Base-by-base conservation (phyloP, 2,329 filamentous ascomycete species). In the Trichoderma sp. region DNA sequence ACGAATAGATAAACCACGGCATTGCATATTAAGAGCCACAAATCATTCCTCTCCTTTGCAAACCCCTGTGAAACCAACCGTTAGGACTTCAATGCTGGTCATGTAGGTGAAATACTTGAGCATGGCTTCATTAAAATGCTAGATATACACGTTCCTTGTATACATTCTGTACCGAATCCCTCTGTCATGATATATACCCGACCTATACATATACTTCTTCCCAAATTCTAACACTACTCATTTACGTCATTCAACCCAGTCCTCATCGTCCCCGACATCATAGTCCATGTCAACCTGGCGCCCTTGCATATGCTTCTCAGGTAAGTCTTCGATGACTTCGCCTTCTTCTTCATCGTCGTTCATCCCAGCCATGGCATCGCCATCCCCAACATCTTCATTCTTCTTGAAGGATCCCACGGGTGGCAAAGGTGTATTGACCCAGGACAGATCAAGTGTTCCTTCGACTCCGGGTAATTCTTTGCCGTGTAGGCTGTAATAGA, bases 401-500 rank as follows among this genome's bases (percentile, higher is more conserved):
- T 56, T 68, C 21, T 70, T 66, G 26, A 68, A 64, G 7, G 63
- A 37, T n/a, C 71, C 72, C 21, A 73, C 74, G 6, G 75, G 74
- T 0, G 74, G 71, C 5, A 76, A 70, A 14, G 77, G 72, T 28
- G 73, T 72, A 43, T 73, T 81, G 28, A 83, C 83, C 92, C 92
- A 95, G 1, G 85, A 78, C 49, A 92, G 77, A 66, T 92, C 89
- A 14, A 93, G 82, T 56, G 85, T 86, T 52, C 86, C 89, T 1
- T 84, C 80, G 13, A 92, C 80, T 7, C 88, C 86, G 0, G 89
- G 87, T 51, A 94, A 86, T 24, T 85, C 80, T 54, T 84, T 84
- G 56, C 83, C 83, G 58, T 85, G 77, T n/a, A 88, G 79, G 32
- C 85, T 82, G 73, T 87, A 86, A 80, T 86, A 87, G 74, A 91